Evolutionary conservation across 768 basidiomycete species (phyloP), one percentile per base, ranked within the genome.

Genomic region (Tephrocybe sp.): DNA sequence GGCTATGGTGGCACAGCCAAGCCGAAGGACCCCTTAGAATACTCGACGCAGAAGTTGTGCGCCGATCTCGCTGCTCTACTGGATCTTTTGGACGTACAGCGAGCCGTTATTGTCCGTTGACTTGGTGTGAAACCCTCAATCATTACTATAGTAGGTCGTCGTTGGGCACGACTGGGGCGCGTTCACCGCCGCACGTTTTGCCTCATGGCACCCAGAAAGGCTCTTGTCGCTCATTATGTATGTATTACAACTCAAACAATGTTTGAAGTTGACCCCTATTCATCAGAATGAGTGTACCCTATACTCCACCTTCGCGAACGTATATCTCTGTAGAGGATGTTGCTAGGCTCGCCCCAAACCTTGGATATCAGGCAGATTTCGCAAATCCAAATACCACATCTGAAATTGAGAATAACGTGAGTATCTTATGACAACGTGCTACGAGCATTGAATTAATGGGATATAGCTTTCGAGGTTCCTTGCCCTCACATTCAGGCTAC

Each of bases 161-260:
- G 73, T 90, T 49, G 90, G 87, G 0, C 90, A 92, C 57, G 90
- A 92, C 58, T 92, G 89, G 89, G 90, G 90, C 5, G 70, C 86
- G 2, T 79, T 71, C 52, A 78, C 72, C 11, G 86, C 76, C 1
- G 76, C 75, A 35, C 73, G 89, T 18, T 84, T 92, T 57, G 83
- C 86, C 9, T 70, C 89, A 19, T 90, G 86, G 84, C 67, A 88
- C 60, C 87, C 90, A 0, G 67, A 81, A 12, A 74, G 87, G 27
- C 54, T 87, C 28, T 57, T 74, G 5, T 83, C 82, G 0, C 69
- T 91, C 16, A 72, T 77, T 0, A 68, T 83, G 89, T 87, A 66
- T 54, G 80, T 66, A n/a, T n/a, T 8, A 3, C 18, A 6, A n/a
- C 21, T 21, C 18, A 37, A 13, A 31, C 18, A 28, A 51, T 2